phyloP scores from a whole-genome alignment of 2,329 filamentous ascomycete genomes.

The Xylaria sp. region DNA sequence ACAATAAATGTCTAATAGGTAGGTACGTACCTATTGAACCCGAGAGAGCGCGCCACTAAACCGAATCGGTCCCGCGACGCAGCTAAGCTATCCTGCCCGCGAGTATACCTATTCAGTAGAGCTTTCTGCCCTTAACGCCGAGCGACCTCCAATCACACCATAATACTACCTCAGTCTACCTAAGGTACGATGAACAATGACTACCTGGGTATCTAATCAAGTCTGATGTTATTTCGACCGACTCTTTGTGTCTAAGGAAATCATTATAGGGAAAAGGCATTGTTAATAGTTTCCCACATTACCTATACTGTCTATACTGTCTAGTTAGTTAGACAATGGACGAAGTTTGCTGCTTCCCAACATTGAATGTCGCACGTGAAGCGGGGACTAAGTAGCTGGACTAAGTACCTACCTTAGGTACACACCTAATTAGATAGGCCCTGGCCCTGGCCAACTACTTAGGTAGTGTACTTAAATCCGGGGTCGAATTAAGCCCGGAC shows the following conservation, averaged over 20 bases:
- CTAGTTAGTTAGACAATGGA: background rate
- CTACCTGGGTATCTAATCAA: too few species aligned
- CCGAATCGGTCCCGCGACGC: background rate
- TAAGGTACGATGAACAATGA: background rate
- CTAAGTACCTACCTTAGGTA: too few species aligned
- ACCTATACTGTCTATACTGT: too few species aligned
- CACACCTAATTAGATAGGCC: too few species aligned
- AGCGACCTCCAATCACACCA: background rate
- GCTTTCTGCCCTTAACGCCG: constrained; percentile 6
- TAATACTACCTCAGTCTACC: too few species aligned
- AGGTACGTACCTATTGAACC: too few species aligned
- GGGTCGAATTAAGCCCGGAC: constrained; percentile 7
- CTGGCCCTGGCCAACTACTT: too few species aligned
- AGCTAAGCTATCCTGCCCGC: background rate
- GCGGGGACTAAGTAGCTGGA: background rate
- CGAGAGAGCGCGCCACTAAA: background rate
- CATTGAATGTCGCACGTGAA: background rate
- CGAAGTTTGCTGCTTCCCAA: background rate
- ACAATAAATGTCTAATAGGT: too few species aligned
- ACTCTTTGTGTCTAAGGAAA: background rate
- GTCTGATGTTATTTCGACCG: too few species aligned
- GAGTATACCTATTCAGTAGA: too few species aligned
- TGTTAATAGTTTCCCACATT: too few species aligned
- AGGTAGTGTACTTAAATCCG: constrained; percentile 17
- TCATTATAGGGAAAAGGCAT: too few species aligned